These are phyloP conservation scores for Zalaria obscura DNA, from an alignment of 2,329 filamentous ascomycete genomes.

Conservation along the genomic window DNA sequence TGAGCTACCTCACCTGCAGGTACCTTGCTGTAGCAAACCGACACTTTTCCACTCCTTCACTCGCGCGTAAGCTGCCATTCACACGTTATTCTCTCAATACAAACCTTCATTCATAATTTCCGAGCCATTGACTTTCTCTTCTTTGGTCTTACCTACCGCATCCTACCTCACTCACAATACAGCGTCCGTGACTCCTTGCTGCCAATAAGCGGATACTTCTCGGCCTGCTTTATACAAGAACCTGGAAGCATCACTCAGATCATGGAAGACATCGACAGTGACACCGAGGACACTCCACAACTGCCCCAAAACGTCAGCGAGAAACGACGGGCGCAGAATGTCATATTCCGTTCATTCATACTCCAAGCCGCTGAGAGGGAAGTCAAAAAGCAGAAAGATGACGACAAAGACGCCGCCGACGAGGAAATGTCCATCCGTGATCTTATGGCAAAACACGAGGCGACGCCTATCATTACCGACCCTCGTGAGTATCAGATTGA, in stretches of 20 bases:
- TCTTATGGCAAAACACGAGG: constrained; percentile 38
- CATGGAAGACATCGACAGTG: constrained; percentile 2
- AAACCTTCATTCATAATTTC: too few species aligned
- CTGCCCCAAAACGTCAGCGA: constrained; percentile 10
- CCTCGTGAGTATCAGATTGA: constrained; percentile 87
- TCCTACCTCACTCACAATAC: too few species aligned
- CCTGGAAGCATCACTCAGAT: too few species aligned
- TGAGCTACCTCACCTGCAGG: neutral
- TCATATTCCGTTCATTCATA: constrained; percentile 28
- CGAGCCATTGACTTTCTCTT: too few species aligned
- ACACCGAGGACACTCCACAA: neutral
- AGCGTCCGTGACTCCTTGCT: too few species aligned
- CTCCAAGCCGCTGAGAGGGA: constrained; percentile 27
- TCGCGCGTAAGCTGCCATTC: neutral
- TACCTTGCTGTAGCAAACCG: neutral
- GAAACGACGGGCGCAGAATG: constrained; percentile 26
- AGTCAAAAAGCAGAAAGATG: constrained; percentile 25
- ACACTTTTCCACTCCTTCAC: neutral
- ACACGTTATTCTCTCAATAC: neutral
- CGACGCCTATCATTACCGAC: constrained; percentile 50
- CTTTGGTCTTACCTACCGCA: too few species aligned
- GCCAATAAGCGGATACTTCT: neutral
- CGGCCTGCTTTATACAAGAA: too few species aligned
- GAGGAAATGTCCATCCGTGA: constrained; percentile 38
- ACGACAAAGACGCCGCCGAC: constrained; percentile 23